phyloP scores from a whole-genome alignment of 306 rosid genomes.

The Arachis stenosperma region DNA sequence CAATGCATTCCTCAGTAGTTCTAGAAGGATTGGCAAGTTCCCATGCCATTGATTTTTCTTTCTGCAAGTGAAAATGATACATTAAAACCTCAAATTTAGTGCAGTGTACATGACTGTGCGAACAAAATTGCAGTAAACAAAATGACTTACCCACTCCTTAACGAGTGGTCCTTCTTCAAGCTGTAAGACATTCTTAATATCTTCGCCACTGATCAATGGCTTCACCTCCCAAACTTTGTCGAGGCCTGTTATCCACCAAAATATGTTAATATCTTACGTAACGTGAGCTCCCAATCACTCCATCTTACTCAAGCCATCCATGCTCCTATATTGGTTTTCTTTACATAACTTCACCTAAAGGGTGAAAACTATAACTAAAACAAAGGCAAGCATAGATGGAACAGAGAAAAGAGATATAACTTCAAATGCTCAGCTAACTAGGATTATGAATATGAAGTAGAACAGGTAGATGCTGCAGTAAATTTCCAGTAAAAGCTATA shows the following conservation, averaged over 20 bases:
- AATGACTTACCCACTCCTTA: conserved; percentile 72
- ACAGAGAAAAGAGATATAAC: conserved; percentile 14
- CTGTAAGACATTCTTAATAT: conserved; percentile 69
- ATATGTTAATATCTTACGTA: conserved; percentile 1
- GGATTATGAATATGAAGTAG: neutral
- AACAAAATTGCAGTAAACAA: conserved; percentile 9
- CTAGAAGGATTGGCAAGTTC: conserved; percentile 74
- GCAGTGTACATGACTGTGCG: neutral
- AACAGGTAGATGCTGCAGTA: too few species aligned
- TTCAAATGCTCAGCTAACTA: conserved; percentile 2
- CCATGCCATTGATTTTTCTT: conserved; percentile 78
- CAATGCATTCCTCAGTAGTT: conserved; percentile 71
- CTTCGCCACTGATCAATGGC: conserved; percentile 77
- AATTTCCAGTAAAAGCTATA: too few species aligned
- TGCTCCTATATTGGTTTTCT: too few species aligned
- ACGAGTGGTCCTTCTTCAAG: conserved; percentile 84
- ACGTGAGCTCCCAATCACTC: too few species aligned
- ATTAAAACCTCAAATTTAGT: conserved; percentile 24
- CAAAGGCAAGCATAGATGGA: neutral
- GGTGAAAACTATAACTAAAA: too few species aligned
- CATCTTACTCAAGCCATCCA: too few species aligned
- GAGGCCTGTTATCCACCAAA: conserved; percentile 59
- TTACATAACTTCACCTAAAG: too few species aligned
- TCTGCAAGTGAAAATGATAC: conserved; percentile 54
- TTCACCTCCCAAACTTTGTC: conserved; percentile 75